Percentiles rank a stretch among this genome's conserved stretches.
Conservation (phyloP, 176 grass and related monocot genomes). For the Cymbopogon citratus region DNA sequence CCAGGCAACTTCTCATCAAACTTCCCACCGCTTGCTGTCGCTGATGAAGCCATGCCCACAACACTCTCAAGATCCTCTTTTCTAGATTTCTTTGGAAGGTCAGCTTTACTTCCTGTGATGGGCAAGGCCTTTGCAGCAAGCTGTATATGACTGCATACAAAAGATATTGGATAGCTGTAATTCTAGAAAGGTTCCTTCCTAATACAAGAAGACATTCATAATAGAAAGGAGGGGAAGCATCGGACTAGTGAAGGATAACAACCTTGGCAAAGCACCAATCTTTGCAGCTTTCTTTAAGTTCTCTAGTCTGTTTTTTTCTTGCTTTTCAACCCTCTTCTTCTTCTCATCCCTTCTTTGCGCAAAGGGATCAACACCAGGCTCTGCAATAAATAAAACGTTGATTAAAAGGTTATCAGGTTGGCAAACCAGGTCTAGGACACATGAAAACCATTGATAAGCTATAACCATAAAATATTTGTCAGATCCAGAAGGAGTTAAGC, state of each 20-base stretch:
- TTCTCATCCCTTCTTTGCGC: conserved; percentile 76
- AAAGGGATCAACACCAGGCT: conserved; percentile 84
- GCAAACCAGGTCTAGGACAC: neutral
- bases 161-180: neutral
- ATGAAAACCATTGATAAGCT: neutral
- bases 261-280: conserved; percentile 83
- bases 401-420: neutral
- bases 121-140: conserved; percentile 77
- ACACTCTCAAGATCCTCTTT: conserved; percentile 90
- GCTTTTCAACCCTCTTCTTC: conserved; percentile 78
- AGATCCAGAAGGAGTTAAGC: neutral
- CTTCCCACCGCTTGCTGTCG: conserved; percentile 91
- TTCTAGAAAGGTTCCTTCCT: conserved; percentile 9
- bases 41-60: conserved; percentile 78
- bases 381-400: conserved; percentile 31
- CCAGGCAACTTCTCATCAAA: conserved; percentile 86
- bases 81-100: conserved; percentile 59
- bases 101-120: conserved; percentile 67
- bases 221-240: neutral
- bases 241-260: neutral
- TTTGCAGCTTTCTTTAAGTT: conserved; percentile 93
- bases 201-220: neutral
- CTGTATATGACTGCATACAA: conserved; percentile 71
- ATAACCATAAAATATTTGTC: neutral
- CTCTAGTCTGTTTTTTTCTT: conserved; percentile 78